A percentile compares a stretch with the other conserved stretches of the same genome.
Conservation (phyloP, 2,329 filamentous ascomycete genomes). For the Phoma herbarum region DNA sequence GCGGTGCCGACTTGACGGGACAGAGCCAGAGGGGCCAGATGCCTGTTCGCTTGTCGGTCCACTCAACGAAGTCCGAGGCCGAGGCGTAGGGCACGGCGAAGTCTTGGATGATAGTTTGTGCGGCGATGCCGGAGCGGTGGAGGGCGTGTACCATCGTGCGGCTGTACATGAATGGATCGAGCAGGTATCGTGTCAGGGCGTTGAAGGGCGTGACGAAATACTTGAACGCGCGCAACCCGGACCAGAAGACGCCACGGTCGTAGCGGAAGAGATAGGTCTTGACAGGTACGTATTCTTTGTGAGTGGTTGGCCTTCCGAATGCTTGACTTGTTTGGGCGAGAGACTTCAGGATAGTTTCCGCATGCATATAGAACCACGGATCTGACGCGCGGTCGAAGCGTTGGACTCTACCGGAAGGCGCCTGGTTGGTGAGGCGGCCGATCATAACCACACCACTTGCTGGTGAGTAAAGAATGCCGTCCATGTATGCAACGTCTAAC, state of each 20-base stretch:
- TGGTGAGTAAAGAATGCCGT: conserved; percentile 71
- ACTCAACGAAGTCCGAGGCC: conserved; percentile 63
- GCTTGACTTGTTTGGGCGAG: conserved; percentile 5
- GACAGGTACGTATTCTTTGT: conserved; percentile 56
- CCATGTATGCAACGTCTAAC: conserved; percentile 68
- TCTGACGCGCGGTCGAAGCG: conserved; percentile 68
- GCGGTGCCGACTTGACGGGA: conserved; percentile 53
- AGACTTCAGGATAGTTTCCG: conserved; percentile 49
- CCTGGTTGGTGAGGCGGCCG: conserved; percentile 64
- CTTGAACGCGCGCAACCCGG: conserved; percentile 66
- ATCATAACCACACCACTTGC: conserved; percentile 67
- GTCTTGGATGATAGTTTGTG: conserved; percentile 69
- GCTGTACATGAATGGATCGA: conserved; percentile 70
- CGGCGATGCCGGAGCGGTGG: conserved; percentile 65
- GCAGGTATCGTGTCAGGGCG: conserved; percentile 63
- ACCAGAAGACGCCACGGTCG: conserved; percentile 73
- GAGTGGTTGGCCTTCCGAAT: conserved; percentile 13
- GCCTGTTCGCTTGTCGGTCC: conserved; percentile 57
- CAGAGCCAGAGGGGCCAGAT: conserved; percentile 69
- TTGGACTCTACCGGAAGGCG: conserved; percentile 48
- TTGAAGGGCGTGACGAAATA: conserved; percentile 71
- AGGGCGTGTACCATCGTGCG: conserved; percentile 70
- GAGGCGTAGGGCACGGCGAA: conserved; percentile 65
- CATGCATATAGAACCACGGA: conserved; percentile 79
- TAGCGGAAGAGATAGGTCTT: conserved; percentile 68